Percentiles rank a stretch among this genome's conserved stretches.
phyloP scores from a whole-genome alignment of 164 flowering plant genomes.

The Macadamia tetraphylla region DNA sequence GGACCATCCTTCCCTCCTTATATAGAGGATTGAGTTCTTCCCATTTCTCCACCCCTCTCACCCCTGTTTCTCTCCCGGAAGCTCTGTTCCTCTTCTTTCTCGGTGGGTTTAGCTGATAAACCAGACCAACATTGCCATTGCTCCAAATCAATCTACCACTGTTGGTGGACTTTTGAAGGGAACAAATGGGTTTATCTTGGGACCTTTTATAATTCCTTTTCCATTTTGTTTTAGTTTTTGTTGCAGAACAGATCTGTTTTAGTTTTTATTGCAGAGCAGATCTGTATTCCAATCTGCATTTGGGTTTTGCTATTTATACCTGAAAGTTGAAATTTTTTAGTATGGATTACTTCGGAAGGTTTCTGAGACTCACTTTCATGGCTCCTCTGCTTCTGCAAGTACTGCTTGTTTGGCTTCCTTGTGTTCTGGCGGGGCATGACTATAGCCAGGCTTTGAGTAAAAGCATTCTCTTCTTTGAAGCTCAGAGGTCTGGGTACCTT shows the following conservation, averaged over 20 bases:
- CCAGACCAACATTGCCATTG: constrained; percentile 33
- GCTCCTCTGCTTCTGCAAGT: constrained; percentile 31
- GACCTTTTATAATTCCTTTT: background rate
- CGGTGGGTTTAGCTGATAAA: constrained; percentile 47
- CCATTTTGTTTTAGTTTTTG: background rate
- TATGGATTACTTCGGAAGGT: constrained; percentile 24
- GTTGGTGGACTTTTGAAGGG: background rate
- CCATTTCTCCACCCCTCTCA: constrained; percentile 13
- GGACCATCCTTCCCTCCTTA: constrained; percentile 27
- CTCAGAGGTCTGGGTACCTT: constrained; percentile 92
- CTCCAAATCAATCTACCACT: background rate
- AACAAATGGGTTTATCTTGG: background rate
- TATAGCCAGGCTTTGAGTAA: constrained; percentile 76
- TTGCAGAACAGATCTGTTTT: constrained; percentile 15
- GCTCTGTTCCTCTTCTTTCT: background rate
- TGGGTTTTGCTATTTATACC: background rate
- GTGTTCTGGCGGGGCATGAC: constrained; percentile 67
- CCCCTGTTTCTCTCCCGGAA: constrained; percentile 2
- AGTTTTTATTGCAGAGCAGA: constrained; percentile 5
- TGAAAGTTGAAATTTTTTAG: background rate
- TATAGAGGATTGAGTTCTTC: constrained; percentile 28
- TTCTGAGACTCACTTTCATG: constrained; percentile 25
- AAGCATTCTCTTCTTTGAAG: constrained; percentile 87
- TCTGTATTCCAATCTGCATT: constrained; percentile 3
- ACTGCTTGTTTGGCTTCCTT: constrained; percentile 35